These are phyloP conservation scores for Phytopythium helicoides DNA, from an alignment of 352 stramenopile species.

Conservation along the genomic window DNA sequence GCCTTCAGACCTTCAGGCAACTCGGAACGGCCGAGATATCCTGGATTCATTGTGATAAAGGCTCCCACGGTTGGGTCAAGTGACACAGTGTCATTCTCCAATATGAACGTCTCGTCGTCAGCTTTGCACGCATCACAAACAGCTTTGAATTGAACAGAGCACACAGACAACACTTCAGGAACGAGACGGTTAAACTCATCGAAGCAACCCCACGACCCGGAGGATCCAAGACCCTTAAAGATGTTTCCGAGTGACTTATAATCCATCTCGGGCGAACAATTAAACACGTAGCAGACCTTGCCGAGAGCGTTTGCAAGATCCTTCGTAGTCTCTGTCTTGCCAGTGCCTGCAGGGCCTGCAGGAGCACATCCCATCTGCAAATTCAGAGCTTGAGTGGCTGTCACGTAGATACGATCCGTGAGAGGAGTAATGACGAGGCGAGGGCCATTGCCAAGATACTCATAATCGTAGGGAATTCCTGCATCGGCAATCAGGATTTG, in stretches of 20 bases:
- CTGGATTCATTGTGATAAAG: conserved; percentile 98
- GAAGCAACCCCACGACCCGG: conserved; percentile 95
- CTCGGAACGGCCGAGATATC: conserved; percentile 93
- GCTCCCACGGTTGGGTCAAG: conserved; percentile 92
- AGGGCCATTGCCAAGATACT: conserved; percentile 95
- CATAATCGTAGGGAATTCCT: conserved; percentile 95
- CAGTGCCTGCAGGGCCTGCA: conserved; percentile 84
- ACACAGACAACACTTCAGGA: conserved; percentile 93
- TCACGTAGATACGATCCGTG: conserved; percentile 97
- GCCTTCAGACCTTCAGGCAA: conserved; percentile 94
- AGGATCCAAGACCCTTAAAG: conserved; percentile 95
- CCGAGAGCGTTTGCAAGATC: conserved; percentile 93
- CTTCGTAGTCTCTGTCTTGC: conserved; percentile 96
- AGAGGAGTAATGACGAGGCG: conserved; percentile 95
- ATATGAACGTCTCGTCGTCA: conserved; percentile 91
- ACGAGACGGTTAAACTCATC: conserved; percentile 97
- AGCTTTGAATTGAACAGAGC: conserved; percentile 95
- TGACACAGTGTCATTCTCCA: conserved; percentile 93
- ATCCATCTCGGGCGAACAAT: conserved; percentile 96
- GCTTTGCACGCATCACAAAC: conserved; percentile 95
- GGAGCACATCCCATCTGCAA: conserved; percentile 87
- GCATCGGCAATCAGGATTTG: conserved; percentile 92
- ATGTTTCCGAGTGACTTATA: conserved; percentile 97
- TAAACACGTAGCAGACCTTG: conserved; percentile 96
- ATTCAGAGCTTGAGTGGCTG: conserved; percentile 93